Base-by-base conservation (phyloP, 106 monocot species). In the Narthecium ossifragum region DNA sequence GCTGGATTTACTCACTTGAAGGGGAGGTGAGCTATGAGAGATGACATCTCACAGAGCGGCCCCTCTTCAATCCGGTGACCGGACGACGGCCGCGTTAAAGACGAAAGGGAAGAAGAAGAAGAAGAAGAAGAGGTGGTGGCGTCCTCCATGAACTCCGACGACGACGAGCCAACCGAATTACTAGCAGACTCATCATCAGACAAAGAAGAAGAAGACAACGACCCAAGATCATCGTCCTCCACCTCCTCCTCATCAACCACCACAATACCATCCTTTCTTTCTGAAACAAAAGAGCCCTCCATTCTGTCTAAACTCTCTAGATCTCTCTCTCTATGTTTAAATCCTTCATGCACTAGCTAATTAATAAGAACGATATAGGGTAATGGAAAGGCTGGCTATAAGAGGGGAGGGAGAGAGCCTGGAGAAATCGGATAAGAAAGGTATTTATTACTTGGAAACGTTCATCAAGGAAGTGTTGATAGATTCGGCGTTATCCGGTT, bases 21-120 rank as follows among this genome's bases (percentile, higher is more conserved):
- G 8, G 81, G 81, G 11, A 81, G 76, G 3, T 81, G 76, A 3
- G 63, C 27, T 3, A 68, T 15, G 36, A 81, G 81, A 45, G 59
- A 61, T 12, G 81, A 68, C 81, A 81, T 81, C 59, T 76, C 54
- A 40, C 53, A 76, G 4, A 69, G 68, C 43, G 63, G 62, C 13
- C 67, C 67, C 28, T 62, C 45, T 2, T 40, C 53, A 46, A 20
- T 14, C 14, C 15, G 57, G 27, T 25, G n/a, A 27, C 11, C 8
- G 7, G 46, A 15, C 9, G 53, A 28, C 1, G 5, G 46, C 46
- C 15, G 11, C 17, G 7, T 5, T 8, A 8, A 6, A 2, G 34
- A 22, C 1, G 34, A 34, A 0, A 18, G 34, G 30, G 45, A 6
- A 29, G 8, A 39, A 36, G 58, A 36, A 59, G 58, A 59, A 20